Base-by-base conservation (phyloP, 768 basidiomycete species). In the Mycena galopus region DNA sequence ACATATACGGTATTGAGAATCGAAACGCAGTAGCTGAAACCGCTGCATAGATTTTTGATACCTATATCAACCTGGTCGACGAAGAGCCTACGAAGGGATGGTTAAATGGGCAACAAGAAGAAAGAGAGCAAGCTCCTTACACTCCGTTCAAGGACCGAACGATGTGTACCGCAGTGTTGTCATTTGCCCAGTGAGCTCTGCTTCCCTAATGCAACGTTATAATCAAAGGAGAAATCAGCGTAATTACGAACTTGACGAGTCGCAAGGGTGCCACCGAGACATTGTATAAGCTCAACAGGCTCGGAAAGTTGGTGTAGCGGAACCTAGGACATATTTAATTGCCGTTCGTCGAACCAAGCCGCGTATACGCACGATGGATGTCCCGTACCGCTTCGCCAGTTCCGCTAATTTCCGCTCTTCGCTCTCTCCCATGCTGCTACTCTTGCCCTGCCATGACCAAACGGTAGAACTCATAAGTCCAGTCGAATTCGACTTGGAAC, bases 121-220 rank as follows among this genome's bases (percentile, higher is more conserved):
- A 11, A 32, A 62, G 19, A 27, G 39, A 32, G n/a, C 9, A 64
- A 14, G n/a, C 10, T 14, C 6, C 65, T 37, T 53, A 75, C 70
- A 88, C 81, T 3, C 88, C 88, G 21, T 82, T 77, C 10, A 79
- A 76, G 2, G 85, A 86, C 65, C 94, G 88, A 37, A 95, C 86
- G 58, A 91, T 82, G 71, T 95, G 94, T 93, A 96, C 94, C 0
- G 93, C 85, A 7, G 93, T 94, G 73, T 96, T 95, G 59, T 95
- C 94, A 1, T 88, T 78, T 14, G 89, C 88, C 95, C 95, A 96
- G 77, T 91, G 93, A 8, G 85, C 85, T 57, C 94, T 88, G 32
- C 87, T 83, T 23, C 94, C 94, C 91, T 95, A 66, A 35, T 16
- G 73, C 69, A 29, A 39, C 58, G 61, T 55, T 19, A 61, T 57